phyloP scores from a whole-genome alignment of 2,329 filamentous ascomycete species.

The Diplodia corticola region DNA sequence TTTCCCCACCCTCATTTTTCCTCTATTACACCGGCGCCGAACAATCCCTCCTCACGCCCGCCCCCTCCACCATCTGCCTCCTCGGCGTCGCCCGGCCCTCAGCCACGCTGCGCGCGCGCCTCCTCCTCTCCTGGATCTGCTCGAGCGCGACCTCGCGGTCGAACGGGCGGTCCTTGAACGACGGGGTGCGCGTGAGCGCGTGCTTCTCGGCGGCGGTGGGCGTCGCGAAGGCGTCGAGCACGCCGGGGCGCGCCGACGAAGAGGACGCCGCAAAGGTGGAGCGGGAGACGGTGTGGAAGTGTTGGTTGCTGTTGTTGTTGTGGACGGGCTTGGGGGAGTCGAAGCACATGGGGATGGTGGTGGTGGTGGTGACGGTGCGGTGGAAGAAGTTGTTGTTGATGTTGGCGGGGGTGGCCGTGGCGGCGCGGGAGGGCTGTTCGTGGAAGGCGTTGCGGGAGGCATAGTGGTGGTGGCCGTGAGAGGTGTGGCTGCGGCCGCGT shows the following conservation, averaged over 20 bases:
- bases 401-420: conserved; percentile 24
- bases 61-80: conserved; percentile 58
- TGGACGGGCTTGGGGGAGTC: conserved; percentile 41
- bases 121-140: conserved; percentile 71
- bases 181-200: conserved; percentile 33
- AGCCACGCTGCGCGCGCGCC: conserved; percentile 68
- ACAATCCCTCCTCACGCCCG: conserved; percentile 47
- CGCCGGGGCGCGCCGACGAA: conserved; percentile 25
- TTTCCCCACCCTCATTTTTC: neutral
- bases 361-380: conserved; percentile 50
- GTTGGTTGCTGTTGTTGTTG: neutral
- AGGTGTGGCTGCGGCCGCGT: conserved; percentile 25
- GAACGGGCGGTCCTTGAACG: conserved; percentile 38
- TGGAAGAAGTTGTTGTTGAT: conserved; percentile 27
- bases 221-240: conserved; percentile 33
- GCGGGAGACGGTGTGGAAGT: conserved; percentile 21
- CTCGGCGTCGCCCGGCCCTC: conserved; percentile 62
- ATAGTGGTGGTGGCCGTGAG: conserved; percentile 24
- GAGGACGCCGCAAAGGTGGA: conserved; percentile 26
- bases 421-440: conserved; percentile 18
- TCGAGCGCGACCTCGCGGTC: conserved; percentile 72
- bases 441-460: neutral
- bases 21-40: conserved; percentile 41
- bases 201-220: conserved; percentile 17
- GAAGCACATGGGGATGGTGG: conserved; percentile 50